Evolutionary conservation across 1,284 basidiomycete genomes (phyloP), one percentile per base, ranked within the genome.

Genomic region (Hypsizygus ulmarius): DNA sequence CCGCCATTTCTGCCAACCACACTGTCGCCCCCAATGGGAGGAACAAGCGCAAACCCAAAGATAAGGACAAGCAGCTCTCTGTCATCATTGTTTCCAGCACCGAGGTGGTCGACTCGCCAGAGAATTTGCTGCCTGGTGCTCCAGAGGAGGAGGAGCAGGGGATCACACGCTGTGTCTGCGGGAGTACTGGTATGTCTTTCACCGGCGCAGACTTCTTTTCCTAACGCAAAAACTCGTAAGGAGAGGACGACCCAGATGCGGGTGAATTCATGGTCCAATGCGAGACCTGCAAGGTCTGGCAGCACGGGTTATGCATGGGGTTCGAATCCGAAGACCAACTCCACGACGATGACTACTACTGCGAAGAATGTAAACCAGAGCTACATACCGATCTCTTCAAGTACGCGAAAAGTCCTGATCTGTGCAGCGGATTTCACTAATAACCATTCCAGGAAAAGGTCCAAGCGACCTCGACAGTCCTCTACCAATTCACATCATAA

Each of bases 241-340:
- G 79, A 68, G 88, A 90, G 62, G 89, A 90, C 61, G 84, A 86
- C 59, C 81, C 86, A 56, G 82, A 84, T 62, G 77, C 82, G 43
- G 88, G 87, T 42, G 92, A 93, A 69, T 89, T 93, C 65, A 97
- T 98, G 93, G 93, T 97, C 43, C 90, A 95, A 68, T 99, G 96
- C 71, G 96, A 99, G 72, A 87, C 79, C 45, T 99, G 96, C 76
- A 90, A 93, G 62, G 92, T 93, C 53, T 99, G 96, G 96, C 96
- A 99, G 69, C 96, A 99, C 67, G 95, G 95, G 14, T 79, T 87
- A 27, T 99, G 96, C 71, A 94, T 99, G 84, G 96, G 96, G 41
- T 92, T 92, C 66, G 82, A 87, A 64, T 83, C 82, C 35, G 90
- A 94, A 64, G 87, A 89, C 52, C 86, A 87, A 60, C 81, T 90